phyloP scores from a whole-genome alignment of 495 filamentous ascomycete species.

The Thermochaetoides thermophila region DNA sequence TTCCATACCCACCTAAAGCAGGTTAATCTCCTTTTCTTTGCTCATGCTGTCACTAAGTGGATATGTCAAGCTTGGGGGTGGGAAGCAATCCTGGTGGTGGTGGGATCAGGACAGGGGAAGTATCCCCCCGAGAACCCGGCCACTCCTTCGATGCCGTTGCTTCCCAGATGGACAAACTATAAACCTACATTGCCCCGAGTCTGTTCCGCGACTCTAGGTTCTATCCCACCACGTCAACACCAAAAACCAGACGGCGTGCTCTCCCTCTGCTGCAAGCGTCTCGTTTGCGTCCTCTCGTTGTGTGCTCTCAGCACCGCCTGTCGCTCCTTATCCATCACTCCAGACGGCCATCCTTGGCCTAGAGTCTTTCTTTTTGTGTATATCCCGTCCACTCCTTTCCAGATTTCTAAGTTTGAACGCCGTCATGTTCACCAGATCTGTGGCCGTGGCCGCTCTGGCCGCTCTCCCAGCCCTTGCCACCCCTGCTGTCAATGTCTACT shows the following conservation, averaged over 20 bases:
- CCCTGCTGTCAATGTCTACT: conserved; percentile 22
- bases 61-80: no score
- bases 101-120: no score
- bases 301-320: conserved; percentile 12
- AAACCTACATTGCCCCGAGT: conserved; percentile 8
- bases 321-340: conserved; percentile 20
- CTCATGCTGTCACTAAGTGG: no score
- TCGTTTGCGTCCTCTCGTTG: conserved; percentile 36
- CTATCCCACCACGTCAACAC: conserved; percentile 23
- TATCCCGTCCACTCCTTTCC: conserved; percentile 1
- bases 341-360: conserved; percentile 14
- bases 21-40: no score
- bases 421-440: conserved; percentile 22
- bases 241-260: conserved; percentile 24
- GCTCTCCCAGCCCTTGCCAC: conserved; percentile 16
- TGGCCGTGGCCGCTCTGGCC: conserved; percentile 21
- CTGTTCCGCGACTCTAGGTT: no score
- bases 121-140: no score
- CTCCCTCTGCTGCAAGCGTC: conserved; percentile 26
- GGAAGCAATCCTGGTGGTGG: no score
- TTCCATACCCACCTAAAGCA: no score
- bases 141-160: no score
- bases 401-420: no score
- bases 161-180: no score
- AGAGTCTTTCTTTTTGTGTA: conserved; percentile 12